phyloP scores from a whole-genome alignment of 495 filamentous ascomycete species.

The Parathielavia appendiculata region DNA sequence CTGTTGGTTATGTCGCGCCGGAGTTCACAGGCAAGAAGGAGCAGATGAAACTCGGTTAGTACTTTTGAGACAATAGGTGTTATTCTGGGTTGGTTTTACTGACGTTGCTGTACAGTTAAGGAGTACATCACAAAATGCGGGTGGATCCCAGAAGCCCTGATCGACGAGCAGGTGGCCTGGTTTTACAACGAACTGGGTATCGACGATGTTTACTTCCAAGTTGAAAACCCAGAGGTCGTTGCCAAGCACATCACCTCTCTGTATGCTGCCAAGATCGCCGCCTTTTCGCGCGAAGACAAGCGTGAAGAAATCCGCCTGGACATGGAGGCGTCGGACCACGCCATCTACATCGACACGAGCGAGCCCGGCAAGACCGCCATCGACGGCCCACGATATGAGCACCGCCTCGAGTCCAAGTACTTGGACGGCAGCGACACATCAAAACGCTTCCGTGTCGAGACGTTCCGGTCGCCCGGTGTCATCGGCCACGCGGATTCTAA shows the following conservation, averaged over 20 bases:
- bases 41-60: constrained; percentile 84
- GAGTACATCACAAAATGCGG: constrained; percentile 43
- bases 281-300: constrained; percentile 89
- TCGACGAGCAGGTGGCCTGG: constrained; percentile 83
- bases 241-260: constrained; percentile 91
- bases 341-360: constrained; percentile 97
- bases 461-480: constrained; percentile 85
- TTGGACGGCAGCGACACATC: constrained; percentile 64
- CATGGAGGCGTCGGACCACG: constrained; percentile 91
- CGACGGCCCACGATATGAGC: constrained; percentile 81
- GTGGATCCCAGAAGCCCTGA: constrained; percentile 80
- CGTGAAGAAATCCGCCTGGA: constrained; percentile 88
- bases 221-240: constrained; percentile 80
- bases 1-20: constrained; percentile 92
- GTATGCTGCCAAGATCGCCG: constrained; percentile 95
- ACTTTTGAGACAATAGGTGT: background rate
- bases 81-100: constrained; percentile 14
- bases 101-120: constrained; percentile 35
- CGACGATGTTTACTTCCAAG: constrained; percentile 98
- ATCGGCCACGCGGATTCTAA: constrained; percentile 51
- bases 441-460: constrained; percentile 81
- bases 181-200: constrained; percentile 98
- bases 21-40: constrained; percentile 90
- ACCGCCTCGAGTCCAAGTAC: constrained; percentile 91
- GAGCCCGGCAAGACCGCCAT: constrained; percentile 72